Evolutionary conservation across 2,329 filamentous ascomycete genomes (phyloP).

Genomic region (Fusarium pseudocircinatum): DNA sequence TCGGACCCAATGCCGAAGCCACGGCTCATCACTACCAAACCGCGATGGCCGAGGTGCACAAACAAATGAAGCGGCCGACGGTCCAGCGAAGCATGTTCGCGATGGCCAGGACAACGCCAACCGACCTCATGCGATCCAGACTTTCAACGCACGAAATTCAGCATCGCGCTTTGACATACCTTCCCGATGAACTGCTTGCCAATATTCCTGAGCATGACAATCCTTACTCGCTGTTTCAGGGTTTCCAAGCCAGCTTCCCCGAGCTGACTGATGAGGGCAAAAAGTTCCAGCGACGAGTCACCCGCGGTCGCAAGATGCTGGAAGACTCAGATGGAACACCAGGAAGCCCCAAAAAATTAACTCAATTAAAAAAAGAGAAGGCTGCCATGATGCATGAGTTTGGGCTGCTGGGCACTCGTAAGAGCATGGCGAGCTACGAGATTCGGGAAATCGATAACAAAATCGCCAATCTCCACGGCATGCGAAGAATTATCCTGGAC

Average conservation of each 20-base stretch:
- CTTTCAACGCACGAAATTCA: conserved; percentile 93
- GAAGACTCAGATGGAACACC: conserved; percentile 66
- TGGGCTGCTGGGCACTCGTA: conserved; percentile 90
- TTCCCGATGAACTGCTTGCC: conserved; percentile 87
- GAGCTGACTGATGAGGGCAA: conserved; percentile 74
- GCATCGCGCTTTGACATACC: conserved; percentile 86
- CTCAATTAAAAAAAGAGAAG: conserved; percentile 82
- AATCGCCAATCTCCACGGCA: conserved; percentile 89
- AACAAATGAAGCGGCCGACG: conserved; percentile 83
- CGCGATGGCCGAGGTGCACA: conserved; percentile 89
- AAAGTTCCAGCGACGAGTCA: conserved; percentile 75
- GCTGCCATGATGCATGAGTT: conserved; percentile 82
- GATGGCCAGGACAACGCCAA: conserved; percentile 89
- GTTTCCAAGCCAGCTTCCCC: conserved; percentile 90
- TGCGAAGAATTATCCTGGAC: conserved; percentile 92
- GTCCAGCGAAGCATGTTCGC: conserved; percentile 92
- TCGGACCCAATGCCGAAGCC: conserved; percentile 69
- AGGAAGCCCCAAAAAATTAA: conserved; percentile 72
- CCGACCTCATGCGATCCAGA: conserved; percentile 90
- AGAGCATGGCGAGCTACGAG: conserved; percentile 97
- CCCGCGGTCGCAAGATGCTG: conserved; percentile 80
- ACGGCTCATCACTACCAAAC: conserved; percentile 78
- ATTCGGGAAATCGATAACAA: conserved; percentile 98
- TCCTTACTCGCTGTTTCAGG: conserved; percentile 93
- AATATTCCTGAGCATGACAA: conserved; percentile 90